These are phyloP conservation scores for Leptographium lundbergii DNA, from an alignment of 2,329 filamentous ascomycete genomes.

Conservation along the genomic window DNA sequence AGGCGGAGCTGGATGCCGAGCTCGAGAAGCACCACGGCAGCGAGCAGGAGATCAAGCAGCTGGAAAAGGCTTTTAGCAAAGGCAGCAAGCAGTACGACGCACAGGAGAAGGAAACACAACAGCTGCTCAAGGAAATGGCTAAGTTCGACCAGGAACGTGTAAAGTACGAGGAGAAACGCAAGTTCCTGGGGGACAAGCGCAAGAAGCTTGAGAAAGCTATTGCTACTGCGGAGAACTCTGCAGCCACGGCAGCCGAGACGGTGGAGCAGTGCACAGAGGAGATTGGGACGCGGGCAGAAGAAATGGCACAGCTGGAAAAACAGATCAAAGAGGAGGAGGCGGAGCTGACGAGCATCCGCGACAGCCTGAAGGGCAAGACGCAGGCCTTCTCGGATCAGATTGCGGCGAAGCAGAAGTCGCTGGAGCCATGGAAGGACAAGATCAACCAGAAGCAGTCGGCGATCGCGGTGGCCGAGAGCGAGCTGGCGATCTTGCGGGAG, in stretches of 20 bases:
- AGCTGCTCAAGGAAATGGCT: slow-evolving; percentile 71
- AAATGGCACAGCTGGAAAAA: slow-evolving; percentile 64
- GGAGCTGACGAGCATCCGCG: slow-evolving; percentile 71
- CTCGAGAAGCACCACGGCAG: slow-evolving; percentile 84
- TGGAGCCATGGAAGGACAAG: slow-evolving; percentile 94
- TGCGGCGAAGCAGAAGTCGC: slow-evolving; percentile 76
- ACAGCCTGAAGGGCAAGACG: slow-evolving; percentile 87
- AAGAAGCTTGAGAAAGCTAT: slow-evolving; percentile 92
- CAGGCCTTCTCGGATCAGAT: slow-evolving; percentile 91
- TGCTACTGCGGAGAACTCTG: slow-evolving; percentile 59
- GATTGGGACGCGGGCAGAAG: slow-evolving; percentile 61
- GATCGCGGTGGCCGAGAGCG: slow-evolving; percentile 88
- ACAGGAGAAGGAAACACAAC: slow-evolving; percentile 71
- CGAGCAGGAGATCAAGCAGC: slow-evolving; percentile 77
- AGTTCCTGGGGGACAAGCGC: slow-evolving; percentile 80
- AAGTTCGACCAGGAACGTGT: slow-evolving; percentile 94
- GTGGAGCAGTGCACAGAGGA: slow-evolving; percentile 69
- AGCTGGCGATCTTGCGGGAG: slow-evolving; percentile 82
- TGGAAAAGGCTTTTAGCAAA: slow-evolving; percentile 73
- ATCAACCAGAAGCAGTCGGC: slow-evolving; percentile 93
- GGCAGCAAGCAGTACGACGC: slow-evolving; percentile 73
- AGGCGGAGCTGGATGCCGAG: slow-evolving; percentile 73
- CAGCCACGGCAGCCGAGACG: slow-evolving; percentile 61
- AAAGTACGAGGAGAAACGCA: slow-evolving; percentile 96
- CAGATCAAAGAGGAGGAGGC: slow-evolving; percentile 68